phyloP scores from a whole-genome alignment of 352 stramenopile genomes.

The Pythium grandisporangium region DNA sequence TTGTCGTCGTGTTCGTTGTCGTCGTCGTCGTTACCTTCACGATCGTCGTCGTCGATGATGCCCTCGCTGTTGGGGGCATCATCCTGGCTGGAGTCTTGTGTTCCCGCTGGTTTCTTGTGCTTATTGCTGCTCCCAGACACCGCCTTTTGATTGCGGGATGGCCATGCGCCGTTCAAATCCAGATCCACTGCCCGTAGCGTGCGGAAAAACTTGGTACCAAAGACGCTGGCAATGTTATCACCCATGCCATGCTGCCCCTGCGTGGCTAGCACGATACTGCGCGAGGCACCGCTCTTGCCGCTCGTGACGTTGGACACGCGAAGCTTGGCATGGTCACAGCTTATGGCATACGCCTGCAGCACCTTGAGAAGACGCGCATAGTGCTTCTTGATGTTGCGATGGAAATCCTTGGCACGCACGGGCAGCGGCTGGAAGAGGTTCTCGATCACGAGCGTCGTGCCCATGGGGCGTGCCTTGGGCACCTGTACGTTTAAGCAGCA shows the following conservation, averaged over 20 bases:
- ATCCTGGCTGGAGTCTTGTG: too few species aligned
- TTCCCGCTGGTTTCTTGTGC: too few species aligned
- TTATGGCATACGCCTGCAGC: conserved; percentile 81
- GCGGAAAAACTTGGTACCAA: conserved; percentile 89
- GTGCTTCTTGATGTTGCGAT: conserved; percentile 91
- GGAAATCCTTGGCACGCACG: conserved; percentile 90
- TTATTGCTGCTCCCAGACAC: too few species aligned
- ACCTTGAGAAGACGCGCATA: conserved; percentile 89
- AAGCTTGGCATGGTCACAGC: conserved; percentile 45
- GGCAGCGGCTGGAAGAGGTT: conserved; percentile 91
- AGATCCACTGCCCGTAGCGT: conserved; percentile 69
- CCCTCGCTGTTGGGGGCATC: conserved; percentile 11
- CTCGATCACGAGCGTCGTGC: conserved; percentile 91
- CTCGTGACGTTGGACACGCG: conserved; percentile 36
- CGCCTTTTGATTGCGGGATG: too few species aligned
- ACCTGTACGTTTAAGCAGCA: too few species aligned
- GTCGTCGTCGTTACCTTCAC: too few species aligned
- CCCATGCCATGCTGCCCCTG: conserved; percentile 50
- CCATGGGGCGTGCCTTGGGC: conserved; percentile 62
- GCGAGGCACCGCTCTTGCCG: conserved; percentile 26
- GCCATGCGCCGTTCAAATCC: conserved; percentile 26
- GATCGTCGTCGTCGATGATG: too few species aligned
- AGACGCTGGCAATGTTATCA: conserved; percentile 87
- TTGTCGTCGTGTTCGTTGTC: conserved; percentile 9
- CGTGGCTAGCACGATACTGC: conserved; percentile 55